Percentiles rank a stretch among this genome's conserved stretches.
phyloP scores from a whole-genome alignment of 2,329 filamentous ascomycete species.

The Penicillium sp. region DNA sequence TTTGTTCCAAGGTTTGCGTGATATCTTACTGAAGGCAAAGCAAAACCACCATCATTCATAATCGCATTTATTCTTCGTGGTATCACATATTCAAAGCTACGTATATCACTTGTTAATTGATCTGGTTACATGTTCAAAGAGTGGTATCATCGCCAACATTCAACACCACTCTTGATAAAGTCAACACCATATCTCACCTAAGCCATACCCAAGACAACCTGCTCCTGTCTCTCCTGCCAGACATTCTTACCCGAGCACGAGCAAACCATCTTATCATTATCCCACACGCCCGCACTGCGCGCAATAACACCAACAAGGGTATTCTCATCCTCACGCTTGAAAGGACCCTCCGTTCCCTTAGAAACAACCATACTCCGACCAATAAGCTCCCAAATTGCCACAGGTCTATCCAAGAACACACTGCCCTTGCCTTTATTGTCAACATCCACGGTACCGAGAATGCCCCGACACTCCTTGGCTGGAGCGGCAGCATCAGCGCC shows the following conservation, averaged over 20 bases:
- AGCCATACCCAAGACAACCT: slow-evolving; percentile 85
- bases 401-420: slow-evolving; percentile 74
- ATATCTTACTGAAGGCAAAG: neutral
- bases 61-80: neutral
- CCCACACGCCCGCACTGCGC: slow-evolving; percentile 95
- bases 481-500: slow-evolving; percentile 25
- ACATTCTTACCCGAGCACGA: slow-evolving; percentile 97
- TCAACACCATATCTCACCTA: slow-evolving; percentile 48
- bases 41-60: neutral
- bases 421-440: slow-evolving; percentile 72
- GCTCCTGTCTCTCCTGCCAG: slow-evolving; percentile 93
- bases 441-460: slow-evolving; percentile 74
- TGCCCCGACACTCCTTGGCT: slow-evolving; percentile 52
- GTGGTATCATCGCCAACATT: neutral
- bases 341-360: slow-evolving; percentile 59
- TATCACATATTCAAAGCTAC: neutral
- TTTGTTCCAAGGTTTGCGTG: neutral
- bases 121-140: neutral
- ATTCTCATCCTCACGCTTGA: slow-evolving; percentile 71
- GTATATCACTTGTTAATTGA: neutral
- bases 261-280: slow-evolving; percentile 97
- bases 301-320: slow-evolving; percentile 93
- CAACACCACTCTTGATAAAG: neutral
- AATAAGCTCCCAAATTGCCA: slow-evolving; percentile 95
- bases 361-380: slow-evolving; percentile 88